Evolutionary conservation across 2,329 filamentous ascomycete species (phyloP).

Genomic region (Colletotrichum spaethianum): DNA sequence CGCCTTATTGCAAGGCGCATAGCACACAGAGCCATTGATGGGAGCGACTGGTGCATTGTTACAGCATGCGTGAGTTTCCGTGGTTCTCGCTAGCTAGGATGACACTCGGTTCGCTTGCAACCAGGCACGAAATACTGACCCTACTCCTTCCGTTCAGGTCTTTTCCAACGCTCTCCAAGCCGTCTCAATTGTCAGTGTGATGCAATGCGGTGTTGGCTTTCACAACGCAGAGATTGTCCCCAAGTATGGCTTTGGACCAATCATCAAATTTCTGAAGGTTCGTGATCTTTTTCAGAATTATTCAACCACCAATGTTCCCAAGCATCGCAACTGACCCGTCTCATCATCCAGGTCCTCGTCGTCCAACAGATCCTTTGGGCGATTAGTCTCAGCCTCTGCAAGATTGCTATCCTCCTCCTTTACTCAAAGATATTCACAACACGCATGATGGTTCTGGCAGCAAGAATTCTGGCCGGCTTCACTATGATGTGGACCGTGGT

Average conservation of each 20-base stretch:
- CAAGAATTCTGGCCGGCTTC: slow-evolving; percentile 46
- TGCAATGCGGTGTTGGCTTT: slow-evolving; percentile 30
- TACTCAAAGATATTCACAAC: slow-evolving; percentile 49
- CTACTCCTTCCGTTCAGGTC: slow-evolving; percentile 1
- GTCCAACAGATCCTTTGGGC: slow-evolving; percentile 51
- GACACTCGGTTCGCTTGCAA: not conserved
- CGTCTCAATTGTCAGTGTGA: slow-evolving; percentile 35
- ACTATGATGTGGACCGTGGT: slow-evolving; percentile 47
- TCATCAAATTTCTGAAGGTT: slow-evolving; percentile 37
- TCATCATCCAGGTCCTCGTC: slow-evolving; percentile 38
- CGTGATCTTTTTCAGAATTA: not conserved
- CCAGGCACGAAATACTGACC: not conserved
- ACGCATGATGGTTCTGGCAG: slow-evolving; percentile 44
- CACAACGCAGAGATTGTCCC: slow-evolving; percentile 32
- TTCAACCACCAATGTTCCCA: not conserved
- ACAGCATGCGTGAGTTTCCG: slow-evolving; percentile 16
- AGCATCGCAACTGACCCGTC: not conserved
- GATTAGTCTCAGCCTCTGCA: slow-evolving; percentile 48
- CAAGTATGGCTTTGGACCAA: slow-evolving; percentile 26
- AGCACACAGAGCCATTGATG: slow-evolving; percentile 20
- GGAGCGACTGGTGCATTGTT: slow-evolving; percentile 36
- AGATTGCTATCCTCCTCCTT: slow-evolving; percentile 50
- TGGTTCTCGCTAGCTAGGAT: not conserved
- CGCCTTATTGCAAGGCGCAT: slow-evolving; percentile 34
- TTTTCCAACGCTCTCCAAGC: slow-evolving; percentile 33